Evolutionary conservation across 176 grass and related monocot genomes (phyloP), one percentile per base, ranked within the genome.

Genomic region (Otatea glauca): DNA sequence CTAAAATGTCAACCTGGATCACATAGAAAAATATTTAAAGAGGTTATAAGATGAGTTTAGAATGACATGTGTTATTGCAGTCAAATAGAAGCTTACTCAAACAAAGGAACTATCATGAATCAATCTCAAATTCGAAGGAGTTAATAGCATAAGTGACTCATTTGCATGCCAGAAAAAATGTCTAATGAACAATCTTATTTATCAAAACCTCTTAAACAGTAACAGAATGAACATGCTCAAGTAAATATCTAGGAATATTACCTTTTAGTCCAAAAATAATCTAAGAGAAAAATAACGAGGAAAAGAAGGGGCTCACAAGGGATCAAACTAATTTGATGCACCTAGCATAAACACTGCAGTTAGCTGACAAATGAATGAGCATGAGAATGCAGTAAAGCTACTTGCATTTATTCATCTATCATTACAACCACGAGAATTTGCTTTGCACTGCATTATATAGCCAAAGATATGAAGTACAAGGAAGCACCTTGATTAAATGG

Each of bases 1-100:
- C 93, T 39, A 99, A 80, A 77, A 84, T 60, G 38, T 94, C 92
- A 81, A 99, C 96, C 96, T 99, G 84, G 73, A 72, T 53, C 12
- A 86, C 80, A 79, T 11, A 82, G 14, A 83, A 83, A 83, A 78
- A 43, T 7, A 74, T 21, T 78, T 35, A 61, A 76, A 73, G 6
- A 71, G 17, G 55, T 63, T 60, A 71, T 49, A 50, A 65, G 5
- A 66, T 35, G 39, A 72, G 51, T 68, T 61, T 74, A 65, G 32
- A 78, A 82, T 72, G 35, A 35, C 7, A 65, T 48, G 38, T 77
- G 9, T 23, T 78, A 15, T 50, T 79, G 23, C 44, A 75, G 50
- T 78, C 39, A 67, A 72, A 43, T 41, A 68, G 27, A 83, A 79
- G 32, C 15, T 3, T 32, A 69, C 25, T 72, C 23, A 54, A 82